These are phyloP conservation scores for Cutaneotrichosporon sp. DNA, from an alignment of 1,284 basidiomycete species.

Conservation along the genomic window DNA sequence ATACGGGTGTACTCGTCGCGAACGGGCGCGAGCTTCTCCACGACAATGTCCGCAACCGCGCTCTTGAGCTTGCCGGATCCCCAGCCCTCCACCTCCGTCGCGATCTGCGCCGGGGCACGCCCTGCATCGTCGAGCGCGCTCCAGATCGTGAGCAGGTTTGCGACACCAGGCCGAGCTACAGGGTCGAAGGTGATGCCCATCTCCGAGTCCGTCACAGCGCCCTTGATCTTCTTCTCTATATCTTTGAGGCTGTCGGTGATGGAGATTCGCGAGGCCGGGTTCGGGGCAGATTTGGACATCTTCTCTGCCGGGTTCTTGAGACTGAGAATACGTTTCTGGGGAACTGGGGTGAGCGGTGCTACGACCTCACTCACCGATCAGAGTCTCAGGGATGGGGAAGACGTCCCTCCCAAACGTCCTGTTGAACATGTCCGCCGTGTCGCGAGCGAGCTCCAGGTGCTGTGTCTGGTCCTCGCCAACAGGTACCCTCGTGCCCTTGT, in stretches of 20 bases:
- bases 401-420: constrained; percentile 50
- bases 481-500: constrained; percentile 87
- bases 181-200: constrained; percentile 73
- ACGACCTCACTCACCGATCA: constrained; percentile 62
- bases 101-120: constrained; percentile 53
- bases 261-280: constrained; percentile 74
- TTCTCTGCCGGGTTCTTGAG: constrained; percentile 79
- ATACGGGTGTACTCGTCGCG: constrained; percentile 66
- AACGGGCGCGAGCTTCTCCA: constrained; percentile 64
- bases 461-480: constrained; percentile 95
- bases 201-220: constrained; percentile 79
- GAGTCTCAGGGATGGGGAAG: constrained; percentile 68
- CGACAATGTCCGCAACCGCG: constrained; percentile 67
- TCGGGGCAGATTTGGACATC: constrained; percentile 91
- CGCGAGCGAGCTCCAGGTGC: constrained; percentile 81
- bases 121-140: constrained; percentile 15
- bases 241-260: constrained; percentile 67
- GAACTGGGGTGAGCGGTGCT: constrained; percentile 53
- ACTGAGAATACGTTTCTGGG: constrained; percentile 68
- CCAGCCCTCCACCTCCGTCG: constrained; percentile 52
- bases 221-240: constrained; percentile 68
- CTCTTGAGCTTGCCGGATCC: constrained; percentile 62
- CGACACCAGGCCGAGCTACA: constrained; percentile 66
- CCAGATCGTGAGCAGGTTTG: constrained; percentile 76
- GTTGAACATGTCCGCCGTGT: constrained; percentile 80